Evolutionary conservation across 345 rosid genomes (phyloP).

Genomic region (Corchorus capsularis): DNA sequence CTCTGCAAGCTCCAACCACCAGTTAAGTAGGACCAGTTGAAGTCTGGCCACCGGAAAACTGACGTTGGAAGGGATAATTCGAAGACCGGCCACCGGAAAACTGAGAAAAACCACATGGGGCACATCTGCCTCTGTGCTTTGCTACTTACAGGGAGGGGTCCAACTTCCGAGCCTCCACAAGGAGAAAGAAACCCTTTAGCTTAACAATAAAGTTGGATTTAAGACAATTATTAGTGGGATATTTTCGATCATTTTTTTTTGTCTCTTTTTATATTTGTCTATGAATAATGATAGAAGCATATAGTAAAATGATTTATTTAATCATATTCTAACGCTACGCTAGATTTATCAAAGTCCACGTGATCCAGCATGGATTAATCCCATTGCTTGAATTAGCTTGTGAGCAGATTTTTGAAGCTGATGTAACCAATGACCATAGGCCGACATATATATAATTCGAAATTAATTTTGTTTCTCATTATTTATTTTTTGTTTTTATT

Average conservation of each 20-base stretch:
- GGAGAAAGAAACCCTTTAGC: no score
- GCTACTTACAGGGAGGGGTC: no score
- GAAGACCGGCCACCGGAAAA: constrained; percentile 60
- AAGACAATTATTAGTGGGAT: constrained; percentile 6
- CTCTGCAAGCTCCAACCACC: constrained; percentile 34
- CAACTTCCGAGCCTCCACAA: neutral
- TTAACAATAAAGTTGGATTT: neutral
- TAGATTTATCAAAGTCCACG: neutral
- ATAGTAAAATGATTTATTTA: neutral
- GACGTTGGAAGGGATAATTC: constrained; percentile 35
- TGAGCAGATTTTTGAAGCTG: neutral
- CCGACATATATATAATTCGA: neutral
- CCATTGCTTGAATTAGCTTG: neutral
- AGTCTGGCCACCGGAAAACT: constrained; percentile 63
- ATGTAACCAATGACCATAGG: neutral
- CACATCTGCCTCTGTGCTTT: constrained; percentile 18
- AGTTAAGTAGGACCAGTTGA: constrained; percentile 47
- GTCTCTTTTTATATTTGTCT: no score
- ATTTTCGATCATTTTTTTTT: neutral
- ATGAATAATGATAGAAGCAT: no score
- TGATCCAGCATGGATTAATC: neutral
- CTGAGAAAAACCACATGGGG: constrained; percentile 22
- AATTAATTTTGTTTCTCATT: neutral
- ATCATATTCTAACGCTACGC: no score
- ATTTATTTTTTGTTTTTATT: no score